Evolutionary conservation across 1,284 basidiomycete genomes (phyloP).

Genomic region (Pseudozyma sp.): DNA sequence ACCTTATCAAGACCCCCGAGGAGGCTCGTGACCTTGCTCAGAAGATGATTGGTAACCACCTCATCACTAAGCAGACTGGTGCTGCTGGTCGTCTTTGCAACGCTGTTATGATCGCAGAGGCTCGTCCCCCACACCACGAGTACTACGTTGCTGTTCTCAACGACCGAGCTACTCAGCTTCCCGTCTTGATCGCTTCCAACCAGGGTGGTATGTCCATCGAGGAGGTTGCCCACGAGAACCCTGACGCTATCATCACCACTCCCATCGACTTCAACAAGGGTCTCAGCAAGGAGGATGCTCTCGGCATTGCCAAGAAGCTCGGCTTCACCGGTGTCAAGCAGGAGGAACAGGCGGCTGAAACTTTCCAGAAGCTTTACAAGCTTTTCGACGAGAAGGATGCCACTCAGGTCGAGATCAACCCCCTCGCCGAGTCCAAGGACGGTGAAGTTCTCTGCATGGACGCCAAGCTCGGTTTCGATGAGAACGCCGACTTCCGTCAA

Average conservation of each 20-base stretch:
- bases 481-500: conserved; percentile 99
- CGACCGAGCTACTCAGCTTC: conserved; percentile 88
- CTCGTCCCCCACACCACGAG: conserved; percentile 91
- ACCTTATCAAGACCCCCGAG: conserved; percentile 90
- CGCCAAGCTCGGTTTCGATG: conserved; percentile 99
- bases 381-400: conserved; percentile 99
- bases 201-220: conserved; percentile 88
- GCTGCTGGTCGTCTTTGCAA: conserved; percentile 92
- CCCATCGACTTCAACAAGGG: conserved; percentile 90
- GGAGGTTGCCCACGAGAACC: conserved; percentile 98
- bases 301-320: conserved; percentile 86
- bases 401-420: conserved; percentile 99
- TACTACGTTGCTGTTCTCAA: conserved; percentile 98
- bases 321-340: conserved; percentile 83
- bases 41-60: conserved; percentile 94
- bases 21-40: conserved; percentile 87
- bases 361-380: conserved; percentile 93
- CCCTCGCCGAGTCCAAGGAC: conserved; percentile 92
- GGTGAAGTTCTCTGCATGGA: conserved; percentile 99
- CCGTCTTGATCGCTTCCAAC: conserved; percentile 91
- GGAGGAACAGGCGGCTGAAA: conserved; percentile 86
- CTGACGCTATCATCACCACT: conserved; percentile 93
- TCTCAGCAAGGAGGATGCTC: conserved; percentile 79
- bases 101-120: conserved; percentile 98
- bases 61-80: conserved; percentile 99